Conservation (phyloP, 2,329 filamentous ascomycete species). For the Chaetomiaceae sp. region DNA sequence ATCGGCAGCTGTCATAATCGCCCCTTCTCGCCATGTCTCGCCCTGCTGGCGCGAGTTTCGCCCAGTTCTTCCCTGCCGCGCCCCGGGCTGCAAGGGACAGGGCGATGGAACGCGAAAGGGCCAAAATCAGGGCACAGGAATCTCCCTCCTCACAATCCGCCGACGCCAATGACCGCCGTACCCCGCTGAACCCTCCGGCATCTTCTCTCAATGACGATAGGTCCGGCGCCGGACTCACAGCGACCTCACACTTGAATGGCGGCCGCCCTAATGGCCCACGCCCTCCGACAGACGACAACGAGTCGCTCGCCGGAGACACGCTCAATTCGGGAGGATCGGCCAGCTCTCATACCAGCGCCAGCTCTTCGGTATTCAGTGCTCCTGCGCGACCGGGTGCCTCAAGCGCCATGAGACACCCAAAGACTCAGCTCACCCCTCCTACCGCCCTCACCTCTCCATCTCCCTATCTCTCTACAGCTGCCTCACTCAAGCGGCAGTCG, state of each 20-base stretch:
- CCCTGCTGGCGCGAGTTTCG: conserved; percentile 70
- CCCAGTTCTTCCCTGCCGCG: conserved; percentile 79
- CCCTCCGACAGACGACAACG: conserved; percentile 50
- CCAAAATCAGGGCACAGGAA: conserved; percentile 46
- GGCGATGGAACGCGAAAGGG: conserved; percentile 58
- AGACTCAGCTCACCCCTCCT: conserved; percentile 48
- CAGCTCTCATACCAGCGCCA: conserved; percentile 66
- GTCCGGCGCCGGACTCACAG: conserved; percentile 24
- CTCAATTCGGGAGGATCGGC: conserved; percentile 68
- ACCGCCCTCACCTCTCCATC: conserved; percentile 51
- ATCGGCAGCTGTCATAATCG: conserved; percentile 49
- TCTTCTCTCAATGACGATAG: conserved; percentile 13
- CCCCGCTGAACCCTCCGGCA: conserved; percentile 16
- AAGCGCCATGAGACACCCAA: conserved; percentile 39
- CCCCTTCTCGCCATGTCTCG: conserved; percentile 67
- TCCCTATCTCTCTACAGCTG: conserved; percentile 39
- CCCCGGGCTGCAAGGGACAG: conserved; percentile 60
- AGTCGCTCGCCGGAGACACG: conserved; percentile 59
- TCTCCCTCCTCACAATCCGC: conserved; percentile 24
- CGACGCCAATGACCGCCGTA: conserved; percentile 28
- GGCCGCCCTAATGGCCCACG: conserved; percentile 36
- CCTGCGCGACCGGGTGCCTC: conserved; percentile 40
- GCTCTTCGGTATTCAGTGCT: conserved; percentile 66
- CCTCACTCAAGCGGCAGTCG: conserved; percentile 50
- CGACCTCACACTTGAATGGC: conserved; percentile 34